Evolutionary conservation across 768 basidiomycete species (phyloP).

Genomic region (Pholiota conissans): DNA sequence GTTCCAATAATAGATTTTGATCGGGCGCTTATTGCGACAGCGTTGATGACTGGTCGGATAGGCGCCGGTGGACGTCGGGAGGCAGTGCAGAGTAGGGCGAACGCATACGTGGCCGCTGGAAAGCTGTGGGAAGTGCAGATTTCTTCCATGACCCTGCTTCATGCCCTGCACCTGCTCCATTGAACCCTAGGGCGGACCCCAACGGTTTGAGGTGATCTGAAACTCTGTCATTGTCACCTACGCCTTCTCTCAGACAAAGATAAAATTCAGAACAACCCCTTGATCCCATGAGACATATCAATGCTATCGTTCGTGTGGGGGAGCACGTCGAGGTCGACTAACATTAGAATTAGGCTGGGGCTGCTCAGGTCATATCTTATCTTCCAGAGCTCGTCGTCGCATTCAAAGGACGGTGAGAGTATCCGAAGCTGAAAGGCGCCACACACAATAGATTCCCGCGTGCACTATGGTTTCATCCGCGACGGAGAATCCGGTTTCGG

Average conservation of each 20-base stretch:
- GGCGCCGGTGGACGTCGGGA: too few species aligned
- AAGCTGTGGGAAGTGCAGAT: too few species aligned
- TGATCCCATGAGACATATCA: neutral
- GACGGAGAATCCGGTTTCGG: constrained; percentile 35
- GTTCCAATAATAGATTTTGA: neutral
- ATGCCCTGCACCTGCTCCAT: too few species aligned
- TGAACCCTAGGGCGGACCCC: too few species aligned
- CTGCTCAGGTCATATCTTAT: constrained; percentile 38
- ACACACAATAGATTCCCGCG: constrained; percentile 38
- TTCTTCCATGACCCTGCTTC: too few species aligned
- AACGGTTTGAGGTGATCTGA: neutral
- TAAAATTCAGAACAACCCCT: neutral
- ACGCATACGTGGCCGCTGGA: too few species aligned
- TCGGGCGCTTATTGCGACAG: neutral
- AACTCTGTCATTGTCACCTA: neutral
- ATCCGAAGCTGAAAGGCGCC: constrained; percentile 24
- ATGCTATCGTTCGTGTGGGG: neutral
- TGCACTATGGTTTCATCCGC: constrained; percentile 31
- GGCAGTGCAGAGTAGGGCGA: too few species aligned
- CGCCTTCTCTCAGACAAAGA: neutral
- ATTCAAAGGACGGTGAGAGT: constrained; percentile 40
- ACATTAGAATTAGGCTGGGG: constrained; percentile 27
- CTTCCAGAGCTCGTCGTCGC: constrained; percentile 40
- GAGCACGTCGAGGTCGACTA: neutral
- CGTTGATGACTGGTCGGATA: too few species aligned